phyloP scores from a whole-genome alignment of 306 rosid genomes.

The Fragaria ananassa region DNA sequence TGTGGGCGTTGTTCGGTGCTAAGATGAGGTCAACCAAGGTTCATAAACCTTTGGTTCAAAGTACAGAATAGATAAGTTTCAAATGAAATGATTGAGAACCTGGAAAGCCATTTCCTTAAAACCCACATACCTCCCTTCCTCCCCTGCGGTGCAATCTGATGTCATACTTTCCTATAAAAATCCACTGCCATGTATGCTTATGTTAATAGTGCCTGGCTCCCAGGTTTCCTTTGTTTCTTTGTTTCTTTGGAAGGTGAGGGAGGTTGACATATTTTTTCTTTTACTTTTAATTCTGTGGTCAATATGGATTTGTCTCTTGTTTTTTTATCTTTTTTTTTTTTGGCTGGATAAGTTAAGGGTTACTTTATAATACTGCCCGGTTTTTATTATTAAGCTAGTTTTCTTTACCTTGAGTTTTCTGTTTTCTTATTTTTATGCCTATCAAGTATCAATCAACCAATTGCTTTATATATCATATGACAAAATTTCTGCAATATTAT shows the following conservation, averaged over 20 bases:
- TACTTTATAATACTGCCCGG: not conserved
- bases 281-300: not conserved
- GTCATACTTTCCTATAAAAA: not conserved
- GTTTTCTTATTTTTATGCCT: not conserved
- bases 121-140: not conserved
- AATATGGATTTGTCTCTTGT: not conserved
- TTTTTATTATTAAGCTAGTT: not conserved
- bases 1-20: not conserved
- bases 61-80: not conserved
- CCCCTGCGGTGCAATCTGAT: not conserved
- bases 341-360: not conserved
- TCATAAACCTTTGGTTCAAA: not conserved
- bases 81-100: not conserved
- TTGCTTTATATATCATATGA: not conserved
- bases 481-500: slow-evolving; percentile 21
- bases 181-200: not conserved
- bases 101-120: not conserved
- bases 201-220: not conserved
- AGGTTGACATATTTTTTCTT: not conserved
- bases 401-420: not conserved
- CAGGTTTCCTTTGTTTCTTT: not conserved
- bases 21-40: not conserved
- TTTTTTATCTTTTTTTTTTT: not conserved
- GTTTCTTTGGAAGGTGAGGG: not conserved
- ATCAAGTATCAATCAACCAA: not conserved